Evolutionary conservation across 257 asterid species (phyloP).

Genomic region (Paraleonurus japonicus): DNA sequence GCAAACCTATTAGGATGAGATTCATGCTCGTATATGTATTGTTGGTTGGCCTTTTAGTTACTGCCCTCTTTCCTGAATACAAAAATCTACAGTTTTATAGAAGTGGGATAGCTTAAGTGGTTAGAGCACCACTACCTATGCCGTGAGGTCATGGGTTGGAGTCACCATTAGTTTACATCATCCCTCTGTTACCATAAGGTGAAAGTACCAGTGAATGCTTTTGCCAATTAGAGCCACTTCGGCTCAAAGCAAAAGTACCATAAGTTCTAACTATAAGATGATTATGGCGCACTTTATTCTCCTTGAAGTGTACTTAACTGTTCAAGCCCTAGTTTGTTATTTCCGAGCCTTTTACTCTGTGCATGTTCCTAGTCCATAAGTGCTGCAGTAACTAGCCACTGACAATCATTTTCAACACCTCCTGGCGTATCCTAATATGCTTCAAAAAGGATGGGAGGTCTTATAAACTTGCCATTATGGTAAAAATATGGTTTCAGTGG

Average conservation of each 20-base stretch:
- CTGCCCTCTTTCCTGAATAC: background rate
- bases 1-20: background rate
- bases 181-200: background rate
- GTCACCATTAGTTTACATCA: background rate
- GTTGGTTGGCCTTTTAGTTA: background rate
- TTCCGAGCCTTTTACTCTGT: background rate
- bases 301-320: background rate
- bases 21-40: conserved; percentile 15
- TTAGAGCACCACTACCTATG: too few relatives aligned
- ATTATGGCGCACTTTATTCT: background rate
- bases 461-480: background rate
- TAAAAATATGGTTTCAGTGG: background rate
- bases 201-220: background rate
- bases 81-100: background rate
- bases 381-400: background rate
- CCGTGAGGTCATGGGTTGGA: too few relatives aligned
- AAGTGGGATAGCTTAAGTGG: too few relatives aligned
- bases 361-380: background rate
- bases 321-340: background rate
- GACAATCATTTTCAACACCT: too few relatives aligned
- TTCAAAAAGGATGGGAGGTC: background rate
- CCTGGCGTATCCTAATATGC: too few relatives aligned
- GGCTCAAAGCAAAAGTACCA: background rate
- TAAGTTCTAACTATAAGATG: background rate
- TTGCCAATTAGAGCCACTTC: background rate